Percentiles rank a stretch among this genome's conserved stretches.
These are phyloP conservation scores for Ottelia alismoides DNA, from an alignment of 106 monocot species.

Conservation along the genomic window DNA sequence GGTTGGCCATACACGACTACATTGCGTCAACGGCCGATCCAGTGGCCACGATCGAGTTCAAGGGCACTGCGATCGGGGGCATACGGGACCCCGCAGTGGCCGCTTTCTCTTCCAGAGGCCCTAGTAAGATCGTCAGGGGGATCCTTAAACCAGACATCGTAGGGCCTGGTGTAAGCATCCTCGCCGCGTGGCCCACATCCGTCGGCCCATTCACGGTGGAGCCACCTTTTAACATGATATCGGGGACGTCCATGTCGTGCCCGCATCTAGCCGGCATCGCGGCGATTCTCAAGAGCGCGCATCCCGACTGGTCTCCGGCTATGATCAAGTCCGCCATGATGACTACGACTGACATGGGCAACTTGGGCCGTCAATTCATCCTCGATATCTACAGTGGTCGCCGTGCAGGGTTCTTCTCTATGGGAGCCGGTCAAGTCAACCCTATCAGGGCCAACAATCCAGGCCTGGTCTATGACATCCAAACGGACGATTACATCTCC, in stretches of 20 bases:
- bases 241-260: conserved; percentile 40
- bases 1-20: background rate
- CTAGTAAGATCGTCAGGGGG: background rate
- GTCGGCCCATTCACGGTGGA: background rate
- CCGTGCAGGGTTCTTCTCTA: conserved; percentile 14
- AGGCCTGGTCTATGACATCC: conserved; percentile 37
- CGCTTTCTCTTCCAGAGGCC: background rate
- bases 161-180: background rate
- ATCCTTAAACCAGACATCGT: conserved; percentile 1
- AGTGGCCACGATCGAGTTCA: background rate
- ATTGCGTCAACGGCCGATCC: background rate
- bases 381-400: conserved; percentile 9
- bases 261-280: conserved; percentile 41
- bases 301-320: conserved; percentile 45
- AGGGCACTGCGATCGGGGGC: background rate
- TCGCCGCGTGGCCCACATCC: background rate
- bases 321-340: conserved; percentile 51
- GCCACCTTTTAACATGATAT: background rate
- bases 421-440: conserved; percentile 44
- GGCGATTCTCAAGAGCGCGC: conserved; percentile 22
- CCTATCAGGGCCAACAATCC: conserved; percentile 33
- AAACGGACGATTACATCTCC: conserved; percentile 13
- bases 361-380: background rate
- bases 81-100: background rate
- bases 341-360: conserved; percentile 22